Base-by-base conservation (phyloP, 495 filamentous ascomycete genomes). In the Penicillium herquei region DNA sequence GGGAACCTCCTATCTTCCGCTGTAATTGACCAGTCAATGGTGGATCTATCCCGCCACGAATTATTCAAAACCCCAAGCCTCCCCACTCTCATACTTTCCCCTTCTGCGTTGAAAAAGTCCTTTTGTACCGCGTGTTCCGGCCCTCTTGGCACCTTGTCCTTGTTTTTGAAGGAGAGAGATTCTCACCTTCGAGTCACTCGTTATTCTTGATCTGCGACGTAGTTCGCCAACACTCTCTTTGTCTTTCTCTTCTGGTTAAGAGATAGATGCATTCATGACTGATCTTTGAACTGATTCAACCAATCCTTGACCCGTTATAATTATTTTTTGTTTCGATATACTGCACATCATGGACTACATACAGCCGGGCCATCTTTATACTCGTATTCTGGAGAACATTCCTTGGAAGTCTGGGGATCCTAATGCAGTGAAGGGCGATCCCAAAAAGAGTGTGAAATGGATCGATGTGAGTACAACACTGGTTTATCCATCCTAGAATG, bases 361-460 rank as follows among this genome's bases (percentile, higher is more conserved):
- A 42, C 63, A 69, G 35, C 62, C 63, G 6, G 54, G 55, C 16
- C 48, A 61, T 53, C 59, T 70, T 6, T 75, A 75, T 47, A 62
- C 61, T 40, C 67, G 67, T 4, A 54, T 75, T 9, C 48, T 68
- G 44, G 69, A 72, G 6, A 68, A 51, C 32, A 44, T 73, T 1
- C 71, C 71, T 3, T 75, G 72, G 72, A 63, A 58, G 18, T 62
- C 61, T 13, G 65, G 64, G 8, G 64, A 73, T 42, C 58, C 70
- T 3, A 63, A 34, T 18, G 6, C 44, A 32, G 64, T 65, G 14
- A 73, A 69, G 51, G 72, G 72, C 17, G 70, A 75, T 50, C 69
- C 72, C 7, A 57, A 69, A 54, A 82, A 83, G 61, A 84, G 84
- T 56, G 83, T 88, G 26, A 86, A 86, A 73, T 88, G 85, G 85